Conservation (phyloP, 257 asterid genomes). For the Nicotiana knightiana region DNA sequence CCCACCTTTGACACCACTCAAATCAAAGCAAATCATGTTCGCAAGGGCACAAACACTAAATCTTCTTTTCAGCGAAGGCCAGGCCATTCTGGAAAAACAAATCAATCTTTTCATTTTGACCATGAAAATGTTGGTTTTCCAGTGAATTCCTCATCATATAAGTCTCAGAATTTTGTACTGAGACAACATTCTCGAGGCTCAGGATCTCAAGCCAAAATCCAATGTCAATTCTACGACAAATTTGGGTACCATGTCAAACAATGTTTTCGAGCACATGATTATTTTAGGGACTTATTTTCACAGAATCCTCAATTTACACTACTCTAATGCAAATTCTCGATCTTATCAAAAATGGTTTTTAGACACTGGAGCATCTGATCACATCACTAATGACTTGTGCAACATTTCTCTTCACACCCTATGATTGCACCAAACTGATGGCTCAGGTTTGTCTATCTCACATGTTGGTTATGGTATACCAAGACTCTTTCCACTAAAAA, state of each 20-base stretch:
- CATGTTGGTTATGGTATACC: too few relatives aligned
- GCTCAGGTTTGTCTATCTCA: too few relatives aligned
- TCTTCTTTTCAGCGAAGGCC: too few relatives aligned
- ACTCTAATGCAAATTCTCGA: too few relatives aligned
- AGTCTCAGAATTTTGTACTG: not conserved
- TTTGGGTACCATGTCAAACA: not conserved
- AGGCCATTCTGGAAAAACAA: not conserved
- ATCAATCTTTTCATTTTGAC: not conserved
- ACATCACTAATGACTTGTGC: not conserved
- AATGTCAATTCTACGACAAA: not conserved
- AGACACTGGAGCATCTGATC: not conserved
- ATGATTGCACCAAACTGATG: too few relatives aligned
- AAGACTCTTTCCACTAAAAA: too few relatives aligned
- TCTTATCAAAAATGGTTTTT: not conserved
- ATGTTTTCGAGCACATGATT: not conserved
- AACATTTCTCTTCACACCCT: too few relatives aligned
- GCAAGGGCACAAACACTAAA: too few relatives aligned
- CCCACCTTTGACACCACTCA: not conserved
- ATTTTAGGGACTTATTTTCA: not conserved
- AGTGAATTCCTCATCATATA: not conserved
- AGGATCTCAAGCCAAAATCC: not conserved
- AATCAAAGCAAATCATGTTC: too few relatives aligned
- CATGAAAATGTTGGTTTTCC: not conserved
- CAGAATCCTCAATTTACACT: not conserved
- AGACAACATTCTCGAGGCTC: not conserved